Conservation (phyloP, 1,284 basidiomycete species). For the Malassezia sp. region DNA sequence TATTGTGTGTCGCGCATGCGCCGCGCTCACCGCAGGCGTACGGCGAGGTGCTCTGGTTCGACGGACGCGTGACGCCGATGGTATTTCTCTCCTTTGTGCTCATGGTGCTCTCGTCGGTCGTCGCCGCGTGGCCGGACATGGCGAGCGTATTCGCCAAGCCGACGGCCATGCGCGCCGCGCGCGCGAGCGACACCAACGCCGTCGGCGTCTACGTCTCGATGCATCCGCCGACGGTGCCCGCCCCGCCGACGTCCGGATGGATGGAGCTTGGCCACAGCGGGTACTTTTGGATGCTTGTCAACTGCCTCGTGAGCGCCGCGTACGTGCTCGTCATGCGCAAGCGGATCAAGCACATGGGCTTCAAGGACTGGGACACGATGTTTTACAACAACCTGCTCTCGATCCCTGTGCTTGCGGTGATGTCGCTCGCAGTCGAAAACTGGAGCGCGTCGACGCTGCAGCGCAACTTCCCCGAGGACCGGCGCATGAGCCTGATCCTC, state of each 20-base stretch:
- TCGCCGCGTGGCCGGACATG: slow-evolving; percentile 91
- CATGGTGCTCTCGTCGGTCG: slow-evolving; percentile 90
- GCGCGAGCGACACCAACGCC: background rate
- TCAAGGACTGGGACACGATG: slow-evolving; percentile 99
- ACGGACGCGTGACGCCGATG: slow-evolving; percentile 71
- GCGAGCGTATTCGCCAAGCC: background rate
- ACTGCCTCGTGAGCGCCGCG: slow-evolving; percentile 79
- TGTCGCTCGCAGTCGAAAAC: slow-evolving; percentile 76
- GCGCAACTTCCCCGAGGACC: slow-evolving; percentile 78
- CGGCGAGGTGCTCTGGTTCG: slow-evolving; percentile 95
- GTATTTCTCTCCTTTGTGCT: slow-evolving; percentile 80
- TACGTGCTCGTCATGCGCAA: slow-evolving; percentile 96
- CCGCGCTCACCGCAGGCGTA: slow-evolving; percentile 58
- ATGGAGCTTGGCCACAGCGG: slow-evolving; percentile 49
- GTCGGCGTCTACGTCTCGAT: slow-evolving; percentile 2
- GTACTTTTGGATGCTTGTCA: slow-evolving; percentile 91
- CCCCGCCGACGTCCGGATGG: background rate
- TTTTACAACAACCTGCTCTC: slow-evolving; percentile 97
- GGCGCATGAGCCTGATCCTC: slow-evolving; percentile 65
- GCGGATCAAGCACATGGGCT: slow-evolving; percentile 90
- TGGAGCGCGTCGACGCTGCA: slow-evolving; percentile 71
- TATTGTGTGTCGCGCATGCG: slow-evolving; percentile 60
- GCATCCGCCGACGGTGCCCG: background rate
- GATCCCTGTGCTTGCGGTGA: slow-evolving; percentile 74
- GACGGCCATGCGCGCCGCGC: slow-evolving; percentile 1